phyloP scores from a whole-genome alignment of 306 rosid genomes.

The Clitoria ternatea region DNA sequence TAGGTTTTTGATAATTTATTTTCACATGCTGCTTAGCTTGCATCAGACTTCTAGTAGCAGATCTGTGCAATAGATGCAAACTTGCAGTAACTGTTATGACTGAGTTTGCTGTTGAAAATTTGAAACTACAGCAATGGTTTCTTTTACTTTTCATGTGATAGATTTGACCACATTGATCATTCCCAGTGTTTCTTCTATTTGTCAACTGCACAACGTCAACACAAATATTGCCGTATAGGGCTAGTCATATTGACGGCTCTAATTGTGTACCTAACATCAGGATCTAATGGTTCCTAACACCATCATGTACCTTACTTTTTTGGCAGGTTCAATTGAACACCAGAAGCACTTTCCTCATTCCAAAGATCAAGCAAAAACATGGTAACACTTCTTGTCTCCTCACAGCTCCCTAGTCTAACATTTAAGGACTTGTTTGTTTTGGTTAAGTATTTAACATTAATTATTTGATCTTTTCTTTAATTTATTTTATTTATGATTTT shows the following conservation, averaged over 20 bases:
- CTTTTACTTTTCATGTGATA: neutral
- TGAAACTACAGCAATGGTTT: neutral
- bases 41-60: neutral
- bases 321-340: constrained; percentile 32
- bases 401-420: neutral
- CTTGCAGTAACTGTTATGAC: neutral
- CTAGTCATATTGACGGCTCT: neutral
- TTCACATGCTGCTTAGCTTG: neutral
- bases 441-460: neutral
- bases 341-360: constrained; percentile 4
- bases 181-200: neutral
- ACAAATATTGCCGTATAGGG: neutral
- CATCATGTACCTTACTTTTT: neutral
- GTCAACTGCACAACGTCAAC: neutral
- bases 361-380: constrained; percentile 14
- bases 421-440: neutral
- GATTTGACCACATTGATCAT: constrained; percentile 19
- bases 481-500: neutral
- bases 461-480: neutral
- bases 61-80: neutral
- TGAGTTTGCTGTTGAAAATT: neutral
- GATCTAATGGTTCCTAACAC: neutral
- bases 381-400: constrained; percentile 19
- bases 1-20: neutral
- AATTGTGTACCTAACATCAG: neutral